phyloP scores from a whole-genome alignment of 2,329 filamentous ascomycete genomes.

The Aspergillus tanneri region DNA sequence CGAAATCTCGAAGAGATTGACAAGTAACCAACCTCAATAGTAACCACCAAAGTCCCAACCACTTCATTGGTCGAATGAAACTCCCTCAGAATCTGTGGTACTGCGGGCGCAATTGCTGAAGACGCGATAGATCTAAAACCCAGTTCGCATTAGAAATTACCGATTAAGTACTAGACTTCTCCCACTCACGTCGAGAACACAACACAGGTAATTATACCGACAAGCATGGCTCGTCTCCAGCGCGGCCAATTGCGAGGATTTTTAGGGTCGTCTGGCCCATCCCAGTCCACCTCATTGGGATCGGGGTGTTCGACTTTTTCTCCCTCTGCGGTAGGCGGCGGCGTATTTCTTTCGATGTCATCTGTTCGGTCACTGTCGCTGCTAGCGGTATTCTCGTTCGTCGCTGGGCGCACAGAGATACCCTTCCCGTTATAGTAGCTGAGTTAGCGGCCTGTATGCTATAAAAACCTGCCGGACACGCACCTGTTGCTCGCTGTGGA shows the following conservation, averaged over 20 bases:
- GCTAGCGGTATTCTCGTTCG: too few species aligned
- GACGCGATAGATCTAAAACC: slow-evolving; percentile 1
- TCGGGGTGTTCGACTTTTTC: background rate
- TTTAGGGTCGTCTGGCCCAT: slow-evolving; percentile 5
- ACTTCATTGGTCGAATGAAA: background rate
- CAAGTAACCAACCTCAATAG: background rate
- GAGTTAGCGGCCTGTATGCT: too few species aligned
- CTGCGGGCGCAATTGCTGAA: background rate
- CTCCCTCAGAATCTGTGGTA: background rate
- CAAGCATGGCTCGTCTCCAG: slow-evolving; percentile 8
- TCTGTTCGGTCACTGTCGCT: background rate
- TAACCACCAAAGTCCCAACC: background rate
- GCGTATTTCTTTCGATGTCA: background rate
- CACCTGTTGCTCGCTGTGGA: too few species aligned
- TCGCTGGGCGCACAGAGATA: too few species aligned
- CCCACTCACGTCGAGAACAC: slow-evolving; percentile 10
- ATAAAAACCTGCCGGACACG: too few species aligned
- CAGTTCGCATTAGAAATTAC: background rate
- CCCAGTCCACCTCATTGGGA: slow-evolving; percentile 2
- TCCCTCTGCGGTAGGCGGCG: background rate
- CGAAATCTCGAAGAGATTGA: too few species aligned
- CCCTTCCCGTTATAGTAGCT: too few species aligned
- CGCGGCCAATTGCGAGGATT: slow-evolving; percentile 14
- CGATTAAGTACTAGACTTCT: background rate
- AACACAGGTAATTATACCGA: slow-evolving; percentile 11